Conservation (phyloP, 352 stramenopile species). For the Phytophthora tentaculata region DNA sequence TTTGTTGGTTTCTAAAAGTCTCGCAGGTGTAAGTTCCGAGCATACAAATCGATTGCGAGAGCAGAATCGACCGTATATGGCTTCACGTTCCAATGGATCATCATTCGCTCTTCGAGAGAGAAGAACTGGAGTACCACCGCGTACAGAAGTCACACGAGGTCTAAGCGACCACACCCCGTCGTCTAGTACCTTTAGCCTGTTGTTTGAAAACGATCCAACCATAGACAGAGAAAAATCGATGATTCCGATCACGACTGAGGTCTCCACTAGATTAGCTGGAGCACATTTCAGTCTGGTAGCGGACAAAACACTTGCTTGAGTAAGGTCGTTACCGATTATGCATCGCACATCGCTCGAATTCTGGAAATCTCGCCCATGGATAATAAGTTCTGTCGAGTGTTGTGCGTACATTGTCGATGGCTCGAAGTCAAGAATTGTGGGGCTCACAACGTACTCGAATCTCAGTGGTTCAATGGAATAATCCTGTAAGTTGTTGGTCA, state of each 20-base stretch:
- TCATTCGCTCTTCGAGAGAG: conserved; percentile 12
- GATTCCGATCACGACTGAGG: conserved; percentile 35
- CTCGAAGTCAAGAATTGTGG: conserved; percentile 42
- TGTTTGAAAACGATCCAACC: conserved; percentile 23
- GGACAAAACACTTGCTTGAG: conserved; percentile 35
- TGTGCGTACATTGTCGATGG: conserved; percentile 19
- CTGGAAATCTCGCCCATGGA: conserved; percentile 43
- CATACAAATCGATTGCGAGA: conserved; percentile 17
- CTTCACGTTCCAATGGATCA: background rate
- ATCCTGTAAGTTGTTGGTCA: conserved; percentile 66
- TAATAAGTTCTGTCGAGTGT: conserved; percentile 13
- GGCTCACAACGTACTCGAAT: conserved; percentile 50
- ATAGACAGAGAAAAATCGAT: conserved; percentile 41
- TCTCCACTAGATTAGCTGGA: conserved; percentile 8
- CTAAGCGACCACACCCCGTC: conserved; percentile 19
- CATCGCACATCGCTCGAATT: conserved; percentile 46
- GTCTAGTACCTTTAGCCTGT: conserved; percentile 30
- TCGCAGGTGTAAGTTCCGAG: conserved; percentile 19
- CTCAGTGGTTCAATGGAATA: conserved; percentile 39
- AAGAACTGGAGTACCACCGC: conserved; percentile 22
- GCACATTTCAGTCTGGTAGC: conserved; percentile 31
- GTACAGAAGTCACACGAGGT: conserved; percentile 25
- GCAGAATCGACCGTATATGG: conserved; percentile 37
- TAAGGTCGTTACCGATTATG: conserved; percentile 42
- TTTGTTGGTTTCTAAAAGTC: conserved; percentile 3